Evolutionary conservation across 164 flowering plant species (phyloP), one percentile per base, ranked within the genome.

Genomic region (Stephania yunnanensis): DNA sequence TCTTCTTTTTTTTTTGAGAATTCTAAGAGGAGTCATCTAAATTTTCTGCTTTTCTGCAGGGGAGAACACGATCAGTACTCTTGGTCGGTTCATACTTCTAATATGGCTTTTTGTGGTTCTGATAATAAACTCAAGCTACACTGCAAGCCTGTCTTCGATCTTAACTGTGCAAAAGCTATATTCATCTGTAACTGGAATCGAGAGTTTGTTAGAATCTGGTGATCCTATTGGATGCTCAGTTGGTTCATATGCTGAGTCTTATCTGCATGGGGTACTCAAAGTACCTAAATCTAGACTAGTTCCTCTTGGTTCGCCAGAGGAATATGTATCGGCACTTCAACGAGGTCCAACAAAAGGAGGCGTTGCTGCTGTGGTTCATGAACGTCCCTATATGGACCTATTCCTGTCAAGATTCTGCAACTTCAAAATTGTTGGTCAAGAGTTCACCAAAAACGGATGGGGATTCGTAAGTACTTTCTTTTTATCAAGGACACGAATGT

Each of bases 401-500:
- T 89, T 87, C 75, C 86, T 89, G 52, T 85, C 90, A 20, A 81
- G 73, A n/a, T 50, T 77, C 13, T 86, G 92, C 78, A 76, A 82
- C 69, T 86, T 84, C 79, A 80, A 76, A 58, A 79, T 81, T 69
- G 79, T 83, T 2, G 92, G 92, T 11, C 78, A 75, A 69, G 87
- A 84, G 71, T 87, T 87, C 80, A 89, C 89, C 45, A 86, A 80
- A 74, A 80, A 76, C 68, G 90, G 89, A 4, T 89, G 92, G 92
- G 92, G 90, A 71, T 89, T 87, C 76, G 92, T 87, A 85, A 87
- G 92, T 86, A 78, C 61, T 46, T 50, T 13, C 11, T 76, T n/a
- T 45, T 44, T 17, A 29, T 42, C 22, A 52, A 29, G 9, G 69
- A 67, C 69, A 67, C 13, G 7, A n/a, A n/a, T 64, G 68, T 20